These are phyloP conservation scores for Leptographium galeiforme DNA, from an alignment of 2,329 filamentous ascomycete genomes.

Conservation along the genomic window DNA sequence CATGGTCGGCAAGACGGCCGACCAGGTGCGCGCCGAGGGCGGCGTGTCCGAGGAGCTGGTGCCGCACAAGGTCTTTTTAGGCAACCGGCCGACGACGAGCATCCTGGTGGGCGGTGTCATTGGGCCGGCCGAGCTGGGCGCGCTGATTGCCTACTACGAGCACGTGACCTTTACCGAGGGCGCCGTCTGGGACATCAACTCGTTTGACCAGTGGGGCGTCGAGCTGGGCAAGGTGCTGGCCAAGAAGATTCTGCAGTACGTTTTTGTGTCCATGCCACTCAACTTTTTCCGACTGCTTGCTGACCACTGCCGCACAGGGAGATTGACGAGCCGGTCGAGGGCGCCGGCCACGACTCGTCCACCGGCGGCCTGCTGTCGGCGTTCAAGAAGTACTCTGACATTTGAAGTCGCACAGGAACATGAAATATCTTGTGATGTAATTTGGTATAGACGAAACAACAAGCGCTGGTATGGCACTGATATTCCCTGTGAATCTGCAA, in stretches of 20 bases:
- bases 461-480: too few relatives aligned
- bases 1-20: conserved; percentile 80
- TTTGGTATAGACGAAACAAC: not conserved
- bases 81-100: conserved; percentile 91
- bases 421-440: not conserved
- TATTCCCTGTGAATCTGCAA: too few relatives aligned
- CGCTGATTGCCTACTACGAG: conserved; percentile 97
- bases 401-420: conserved; percentile 18
- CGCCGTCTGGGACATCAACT: conserved; percentile 98
- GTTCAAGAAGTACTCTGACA: conserved; percentile 64
- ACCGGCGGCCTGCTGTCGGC: conserved; percentile 82
- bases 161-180: conserved; percentile 97
- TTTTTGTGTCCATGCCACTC: not conserved
- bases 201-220: conserved; percentile 98
- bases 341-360: conserved; percentile 66
- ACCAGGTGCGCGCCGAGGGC: conserved; percentile 65
- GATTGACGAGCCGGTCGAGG: conserved; percentile 64
- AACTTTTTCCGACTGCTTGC: not conserved
- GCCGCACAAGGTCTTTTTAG: conserved; percentile 98
- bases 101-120: conserved; percentile 85
- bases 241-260: conserved; percentile 62
- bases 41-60: conserved; percentile 57
- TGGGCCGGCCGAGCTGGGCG: conserved; percentile 83
- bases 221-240: conserved; percentile 94
- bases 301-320: conserved; percentile 36